Evolutionary conservation across 495 filamentous ascomycete genomes (phyloP), one percentile per base, ranked within the genome.

Genomic region (Neurospora africana): DNA sequence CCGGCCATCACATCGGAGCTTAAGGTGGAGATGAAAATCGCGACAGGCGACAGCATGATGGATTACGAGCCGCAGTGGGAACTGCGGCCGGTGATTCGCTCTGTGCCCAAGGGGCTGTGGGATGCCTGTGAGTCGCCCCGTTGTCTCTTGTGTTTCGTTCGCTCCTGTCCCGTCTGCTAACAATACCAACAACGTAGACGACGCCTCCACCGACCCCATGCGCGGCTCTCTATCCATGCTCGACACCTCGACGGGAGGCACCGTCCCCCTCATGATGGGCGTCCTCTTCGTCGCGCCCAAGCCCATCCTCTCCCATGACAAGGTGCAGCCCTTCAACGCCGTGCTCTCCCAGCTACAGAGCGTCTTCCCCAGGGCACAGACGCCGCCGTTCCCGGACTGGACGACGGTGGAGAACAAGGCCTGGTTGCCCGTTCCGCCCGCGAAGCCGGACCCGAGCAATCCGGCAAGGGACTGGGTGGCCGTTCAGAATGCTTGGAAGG

Each of bases 21-120:
- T 13, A 33, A 44, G 36, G 23, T 70, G 38, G 69, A 43, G 36
- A 40, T 35, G 38, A 70, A 23, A 23, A 41, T 70, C 38, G 15
- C 69, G 35, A 7, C 39, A n/a, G 69, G 39, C 39, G 39, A 40
- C 39, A 40, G 39, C 39, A 40, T 5, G 39, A 5, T 40, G 39
- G 39, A 40, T 40, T 2, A 40, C 39, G 39, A 40, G 39, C 39
- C 39, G 39, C 39, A 40, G 39, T 40, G 39, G 39, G 39, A 40
- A 40, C 39, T 70, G 9, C 23, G n/a, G 35, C 69, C 69, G 17
- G 43, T 71, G 17, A 17, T 71, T n/a, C 36, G 58, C 23, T 44
- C 47, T 27, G 44, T 71, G 40, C 69, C 69, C 15, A 23, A 23
- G 17, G 69, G n/a, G n/a, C 69, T 71, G 41, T 71, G 69, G 69